These are phyloP conservation scores for Microbotryum lychnidis-dioicae DNA, from an alignment of 1,284 basidiomycete species.

Conservation along the genomic window DNA sequence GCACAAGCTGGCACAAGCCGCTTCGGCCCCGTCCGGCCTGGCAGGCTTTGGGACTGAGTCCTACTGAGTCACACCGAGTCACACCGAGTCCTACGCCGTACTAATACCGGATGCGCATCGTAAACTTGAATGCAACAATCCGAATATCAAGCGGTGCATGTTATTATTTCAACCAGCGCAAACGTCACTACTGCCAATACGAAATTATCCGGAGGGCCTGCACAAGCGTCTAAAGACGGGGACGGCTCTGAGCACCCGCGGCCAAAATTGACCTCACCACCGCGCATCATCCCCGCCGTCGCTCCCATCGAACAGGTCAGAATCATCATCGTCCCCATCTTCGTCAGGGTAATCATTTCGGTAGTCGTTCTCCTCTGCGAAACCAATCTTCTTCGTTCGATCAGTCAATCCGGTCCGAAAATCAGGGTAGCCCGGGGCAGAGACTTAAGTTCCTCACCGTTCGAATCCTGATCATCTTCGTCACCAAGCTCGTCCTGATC, in stretches of 20 bases:
- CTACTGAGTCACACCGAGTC: no score
- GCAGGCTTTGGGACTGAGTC: no score
- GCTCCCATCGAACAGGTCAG: background rate
- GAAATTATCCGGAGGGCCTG: no score
- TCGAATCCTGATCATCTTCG: conserved; percentile 32
- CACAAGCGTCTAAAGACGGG: background rate
- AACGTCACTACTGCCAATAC: no score
- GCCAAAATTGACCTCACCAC: background rate
- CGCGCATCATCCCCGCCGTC: background rate
- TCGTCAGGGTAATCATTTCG: conserved; percentile 34
- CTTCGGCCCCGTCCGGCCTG: no score
- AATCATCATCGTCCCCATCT: conserved; percentile 15
- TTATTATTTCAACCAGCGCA: no score
- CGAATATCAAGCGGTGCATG: no score
- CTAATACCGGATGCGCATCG: no score
- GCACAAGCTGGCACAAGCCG: no score
- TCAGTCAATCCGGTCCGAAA: background rate
- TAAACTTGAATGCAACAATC: no score
- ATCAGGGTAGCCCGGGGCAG: background rate
- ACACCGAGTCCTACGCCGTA: no score
- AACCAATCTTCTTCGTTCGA: background rate
- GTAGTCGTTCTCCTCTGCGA: conserved; percentile 34
- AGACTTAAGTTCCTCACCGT: conserved; percentile 19
- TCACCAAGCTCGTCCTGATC: conserved; percentile 23
- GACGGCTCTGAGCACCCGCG: background rate